Base-by-base conservation (phyloP, 2,329 filamentous ascomycete species). In the Calonectria hongkongensis region DNA sequence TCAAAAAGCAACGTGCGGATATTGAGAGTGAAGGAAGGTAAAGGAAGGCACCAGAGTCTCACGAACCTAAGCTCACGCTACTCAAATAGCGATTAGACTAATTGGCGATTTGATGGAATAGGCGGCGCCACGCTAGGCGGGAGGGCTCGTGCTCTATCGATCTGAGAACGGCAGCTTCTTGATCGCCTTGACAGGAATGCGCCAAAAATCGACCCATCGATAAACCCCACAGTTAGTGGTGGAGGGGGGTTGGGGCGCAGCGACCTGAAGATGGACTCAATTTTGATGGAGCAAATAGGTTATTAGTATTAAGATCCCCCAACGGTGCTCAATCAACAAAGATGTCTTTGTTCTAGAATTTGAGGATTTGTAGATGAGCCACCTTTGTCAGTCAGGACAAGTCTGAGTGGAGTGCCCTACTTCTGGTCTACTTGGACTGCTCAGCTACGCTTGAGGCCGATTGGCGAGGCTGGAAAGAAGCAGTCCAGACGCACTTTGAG, bases 121-220 rank as follows among this genome's bases (percentile, higher is more conserved):
- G 56, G 54, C 45, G 65, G 74, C 77, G 73, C 67, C 68, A 75
- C 36, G 51, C 21, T 33, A 63, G 65, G 36, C 67, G 70, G 45
- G 41, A 62, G 47, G 75, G 76, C 71, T 72, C 54, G 74, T 75
- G 65, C 67, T 48, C 54, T 65, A 36, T 62, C 47, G 68, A 56
- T 68, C 70, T 71, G 39, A 60, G 56, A 54, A 45, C 54, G 30
- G 47, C 47, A 36, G 63, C 43, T 54, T 65, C 66, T 69, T 36
- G 33, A 36, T 36, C 33, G 3, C 30, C 58, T 50, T 41, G 28
- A 63, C 63, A 67, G 75, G 77, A 77, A 79, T 79, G 77, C 74
- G 71, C 64, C 68, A 78, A 76, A 74, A 58, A 25, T 51, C 68
- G 60, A 56, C 28, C 70, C 58, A 68, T 30, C 62, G 48, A 54